A percentile compares a stretch with the other conserved stretches of the same genome.
phyloP scores from a whole-genome alignment of 2,329 filamentous ascomycete species.

The Monilinia fructicola region DNA sequence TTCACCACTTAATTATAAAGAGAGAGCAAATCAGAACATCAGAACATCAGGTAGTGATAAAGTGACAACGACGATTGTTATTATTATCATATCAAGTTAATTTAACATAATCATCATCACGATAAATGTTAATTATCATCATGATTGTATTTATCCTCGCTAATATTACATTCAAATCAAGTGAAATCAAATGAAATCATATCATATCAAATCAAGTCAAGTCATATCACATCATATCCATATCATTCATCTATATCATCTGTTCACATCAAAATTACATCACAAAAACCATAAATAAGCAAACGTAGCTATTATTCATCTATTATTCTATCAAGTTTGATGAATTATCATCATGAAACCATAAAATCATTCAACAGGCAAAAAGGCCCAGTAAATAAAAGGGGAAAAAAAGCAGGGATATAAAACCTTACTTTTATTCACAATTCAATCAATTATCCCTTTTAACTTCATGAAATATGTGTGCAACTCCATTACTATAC shows the following conservation, averaged over 20 bases:
- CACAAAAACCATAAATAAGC: not conserved
- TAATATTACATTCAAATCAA: no score
- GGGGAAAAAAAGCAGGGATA: not conserved
- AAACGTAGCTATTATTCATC: not conserved
- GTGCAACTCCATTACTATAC: not conserved
- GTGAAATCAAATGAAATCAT: no score
- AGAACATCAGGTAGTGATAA: no score
- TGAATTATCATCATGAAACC: constrained; percentile 12
- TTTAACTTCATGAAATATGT: not conserved
- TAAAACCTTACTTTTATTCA: not conserved
- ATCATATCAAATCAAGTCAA: no score
- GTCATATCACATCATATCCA: not conserved
- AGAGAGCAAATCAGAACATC: no score
- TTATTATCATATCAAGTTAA: no score
- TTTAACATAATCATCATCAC: no score
- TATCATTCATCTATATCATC: not conserved
- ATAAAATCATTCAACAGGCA: not conserved
- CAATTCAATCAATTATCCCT: not conserved
- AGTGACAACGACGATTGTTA: no score
- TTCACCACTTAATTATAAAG: no score
- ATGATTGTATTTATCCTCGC: no score
- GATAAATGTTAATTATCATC: no score
- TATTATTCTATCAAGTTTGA: constrained; percentile 1
- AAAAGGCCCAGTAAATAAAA: not conserved
- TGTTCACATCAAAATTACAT: no score